Evolutionary conservation across 331 rosid species (phyloP).

Genomic region (Pyracantha coccinea): DNA sequence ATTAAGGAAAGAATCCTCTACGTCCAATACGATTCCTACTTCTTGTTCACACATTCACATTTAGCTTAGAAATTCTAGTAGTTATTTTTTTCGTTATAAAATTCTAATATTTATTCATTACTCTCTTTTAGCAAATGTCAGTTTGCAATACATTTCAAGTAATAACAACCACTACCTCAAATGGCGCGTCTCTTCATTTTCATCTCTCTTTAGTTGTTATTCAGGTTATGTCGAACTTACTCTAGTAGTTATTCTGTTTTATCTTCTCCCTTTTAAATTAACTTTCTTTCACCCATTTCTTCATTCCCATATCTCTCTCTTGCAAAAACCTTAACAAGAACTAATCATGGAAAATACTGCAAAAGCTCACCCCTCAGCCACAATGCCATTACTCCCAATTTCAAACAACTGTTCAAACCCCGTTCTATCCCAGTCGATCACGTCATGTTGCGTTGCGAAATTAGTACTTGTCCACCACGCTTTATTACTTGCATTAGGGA

Average conservation of each 20-base stretch:
- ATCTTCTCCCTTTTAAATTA: background rate
- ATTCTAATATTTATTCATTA: background rate
- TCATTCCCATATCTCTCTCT: background rate
- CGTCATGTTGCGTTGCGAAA: background rate
- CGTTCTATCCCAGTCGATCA: background rate
- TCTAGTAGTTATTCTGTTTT: background rate
- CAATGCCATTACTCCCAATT: background rate
- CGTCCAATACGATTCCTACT: too few species aligned
- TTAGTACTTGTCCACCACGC: background rate
- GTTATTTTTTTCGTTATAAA: background rate
- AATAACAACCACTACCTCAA: background rate
- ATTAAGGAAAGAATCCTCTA: too few species aligned
- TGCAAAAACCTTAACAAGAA: background rate
- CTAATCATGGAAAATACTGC: background rate
- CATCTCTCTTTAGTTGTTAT: background rate
- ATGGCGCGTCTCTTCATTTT: too few species aligned
- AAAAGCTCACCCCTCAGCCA: background rate
- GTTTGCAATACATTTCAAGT: background rate
- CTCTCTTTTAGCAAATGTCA: background rate
- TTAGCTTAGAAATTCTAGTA: background rate
- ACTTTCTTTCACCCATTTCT: background rate
- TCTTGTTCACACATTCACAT: too few species aligned
- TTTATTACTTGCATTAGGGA: background rate
- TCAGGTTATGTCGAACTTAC: background rate
- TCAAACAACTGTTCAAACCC: background rate